A percentile compares a stretch with the other conserved stretches of the same genome.
These are phyloP conservation scores for Euclidium syriacum DNA, from an alignment of 345 rosid species.

Conservation along the genomic window DNA sequence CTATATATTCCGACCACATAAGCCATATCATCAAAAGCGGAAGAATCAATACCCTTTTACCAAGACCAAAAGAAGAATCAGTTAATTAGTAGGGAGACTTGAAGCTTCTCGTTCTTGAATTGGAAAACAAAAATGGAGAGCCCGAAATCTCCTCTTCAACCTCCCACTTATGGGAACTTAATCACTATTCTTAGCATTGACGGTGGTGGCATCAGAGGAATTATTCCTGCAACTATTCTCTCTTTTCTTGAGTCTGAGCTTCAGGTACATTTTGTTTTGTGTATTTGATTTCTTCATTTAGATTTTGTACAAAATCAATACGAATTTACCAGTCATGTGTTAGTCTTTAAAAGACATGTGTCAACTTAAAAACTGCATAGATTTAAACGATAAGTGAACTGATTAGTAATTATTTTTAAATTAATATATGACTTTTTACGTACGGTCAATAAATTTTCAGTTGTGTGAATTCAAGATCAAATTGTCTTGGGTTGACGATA, in stretches of 20 bases:
- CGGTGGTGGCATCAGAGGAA: slow-evolving; percentile 66
- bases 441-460: neutral
- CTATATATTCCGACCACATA: neutral
- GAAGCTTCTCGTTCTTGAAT: neutral
- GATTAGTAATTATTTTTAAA: too few species aligned
- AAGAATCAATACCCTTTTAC: neutral
- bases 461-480: neutral
- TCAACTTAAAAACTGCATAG: too few species aligned
- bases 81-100: too few species aligned
- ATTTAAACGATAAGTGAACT: too few species aligned
- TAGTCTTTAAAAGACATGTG: too few species aligned
- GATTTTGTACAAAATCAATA: neutral
- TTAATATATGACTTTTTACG: too few species aligned
- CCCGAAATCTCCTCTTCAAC: slow-evolving; percentile 40
- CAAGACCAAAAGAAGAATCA: too few species aligned
- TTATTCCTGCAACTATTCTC: slow-evolving; percentile 53
- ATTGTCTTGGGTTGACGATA: neutral
- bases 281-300: neutral
- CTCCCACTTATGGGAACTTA: slow-evolving; percentile 37
- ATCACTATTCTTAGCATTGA: slow-evolving; percentile 64
- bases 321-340: too few species aligned
- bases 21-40: neutral
- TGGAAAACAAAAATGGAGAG: slow-evolving; percentile 9
- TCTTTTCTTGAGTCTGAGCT: slow-evolving; percentile 51
- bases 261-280: slow-evolving; percentile 35